Evolutionary conservation across 805 yeast genomes (phyloP).

Genomic region (Debaryomyces castellii): DNA sequence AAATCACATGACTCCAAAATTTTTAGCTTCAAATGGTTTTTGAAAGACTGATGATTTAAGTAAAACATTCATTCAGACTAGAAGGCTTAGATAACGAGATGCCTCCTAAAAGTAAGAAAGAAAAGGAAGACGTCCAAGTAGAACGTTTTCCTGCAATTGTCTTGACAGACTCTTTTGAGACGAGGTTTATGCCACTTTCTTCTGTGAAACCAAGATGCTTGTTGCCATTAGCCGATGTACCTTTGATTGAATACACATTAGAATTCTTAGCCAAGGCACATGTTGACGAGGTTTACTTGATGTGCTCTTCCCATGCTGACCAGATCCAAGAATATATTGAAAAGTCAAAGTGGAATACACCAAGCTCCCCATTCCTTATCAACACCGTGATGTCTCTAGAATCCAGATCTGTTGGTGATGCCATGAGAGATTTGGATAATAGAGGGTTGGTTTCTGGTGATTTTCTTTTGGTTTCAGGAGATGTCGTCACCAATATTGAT

Average conservation of each 20-base stretch:
- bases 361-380: conserved; percentile 78
- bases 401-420: conserved; percentile 92
- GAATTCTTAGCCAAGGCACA: conserved; percentile 91
- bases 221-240: conserved; percentile 88
- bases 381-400: conserved; percentile 81
- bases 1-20: not conserved
- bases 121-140: conserved; percentile 60
- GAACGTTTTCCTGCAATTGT: conserved; percentile 91
- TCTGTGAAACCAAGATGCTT: conserved; percentile 85
- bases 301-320: conserved; percentile 90
- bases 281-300: conserved; percentile 83
- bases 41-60: not conserved
- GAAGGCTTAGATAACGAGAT: conserved; percentile 13
- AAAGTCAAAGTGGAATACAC: conserved; percentile 62
- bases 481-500: conserved; percentile 90
- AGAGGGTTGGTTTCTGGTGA: conserved; percentile 89
- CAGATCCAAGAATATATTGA: conserved; percentile 83
- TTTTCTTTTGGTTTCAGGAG: conserved; percentile 88
- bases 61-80: not conserved
- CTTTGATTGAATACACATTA: conserved; percentile 89
- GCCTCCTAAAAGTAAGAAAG: conserved; percentile 52
- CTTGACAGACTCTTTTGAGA: conserved; percentile 88
- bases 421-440: conserved; percentile 92
- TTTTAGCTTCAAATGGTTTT: not conserved
- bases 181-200: conserved; percentile 90